Base-by-base conservation (phyloP, 2,329 filamentous ascomycete genomes). In the Graphilbum sp. region DNA sequence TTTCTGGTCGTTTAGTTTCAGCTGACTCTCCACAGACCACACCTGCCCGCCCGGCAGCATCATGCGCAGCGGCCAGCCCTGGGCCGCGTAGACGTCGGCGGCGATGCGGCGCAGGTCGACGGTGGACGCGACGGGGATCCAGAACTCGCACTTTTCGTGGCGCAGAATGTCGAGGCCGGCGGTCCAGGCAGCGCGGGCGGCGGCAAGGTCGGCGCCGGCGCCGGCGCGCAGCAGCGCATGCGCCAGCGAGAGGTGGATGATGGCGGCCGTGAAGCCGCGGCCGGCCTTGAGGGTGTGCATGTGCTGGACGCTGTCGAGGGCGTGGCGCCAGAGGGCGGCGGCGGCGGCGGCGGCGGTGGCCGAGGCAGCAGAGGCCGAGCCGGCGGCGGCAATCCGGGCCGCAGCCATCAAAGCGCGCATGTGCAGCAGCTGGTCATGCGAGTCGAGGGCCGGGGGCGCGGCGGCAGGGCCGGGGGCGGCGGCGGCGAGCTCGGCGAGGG, bases 371-470 rank as follows among this genome's bases (percentile, higher is more conserved):
- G 21, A 11, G 11, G 11, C 21, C 6, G 7, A n/a, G n/a, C n/a
- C n/a, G n/a, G n/a, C n/a, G n/a, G n/a, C 33, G 6, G 34, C 38
- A 3, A 36, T 33, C 15, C 38, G 38, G 4, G 38, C 38, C 4
- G 34, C 17, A 3, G 38, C 38, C 13, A 40, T 4, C 6, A 40
- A 30, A 2, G n/a, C 3, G 12, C 38, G 38, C 34, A 40, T 23
- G 18, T 40, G 34, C n/a, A 40, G 38, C 23, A 29, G 38, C 34
- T 40, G 38, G 18, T 40, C 34, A 21, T 40, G 21, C 3, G 36
- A 13, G 23, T 40, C 30, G 3, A 39, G 9, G 4, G 20, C 19
- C 10, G 8, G 29, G 20, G 19, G 6, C 33, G 16, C 10, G 5
- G 20, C 33, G 27, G 12, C 33, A 29, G 6, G 15, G 8, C 13